phyloP scores from a whole-genome alignment of 371 early-diverging fungal genomes.

The Rhizopus microsporus region DNA sequence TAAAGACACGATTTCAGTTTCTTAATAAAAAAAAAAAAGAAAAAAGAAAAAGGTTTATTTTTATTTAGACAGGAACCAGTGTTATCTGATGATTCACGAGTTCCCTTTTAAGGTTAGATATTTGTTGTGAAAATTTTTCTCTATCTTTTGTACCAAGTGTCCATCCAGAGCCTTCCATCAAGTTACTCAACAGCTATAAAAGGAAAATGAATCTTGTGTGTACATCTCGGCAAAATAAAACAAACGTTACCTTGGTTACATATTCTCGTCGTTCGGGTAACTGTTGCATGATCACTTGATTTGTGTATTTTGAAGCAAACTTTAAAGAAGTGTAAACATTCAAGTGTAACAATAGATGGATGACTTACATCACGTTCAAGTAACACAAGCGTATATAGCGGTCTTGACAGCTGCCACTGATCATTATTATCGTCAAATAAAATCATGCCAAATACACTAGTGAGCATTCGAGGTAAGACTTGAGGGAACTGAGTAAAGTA shows the following conservation, averaged over 20 bases:
- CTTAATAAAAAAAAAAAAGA: slow-evolving; percentile 10
- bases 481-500: slow-evolving; percentile 53
- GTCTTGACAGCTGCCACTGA: slow-evolving; percentile 82
- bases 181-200: slow-evolving; percentile 41
- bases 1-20: slow-evolving; percentile 23
- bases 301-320: slow-evolving; percentile 68
- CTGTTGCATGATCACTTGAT: slow-evolving; percentile 68
- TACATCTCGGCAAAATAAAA: not conserved
- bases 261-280: slow-evolving; percentile 68
- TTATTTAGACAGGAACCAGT: slow-evolving; percentile 37
- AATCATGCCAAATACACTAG: slow-evolving; percentile 65
- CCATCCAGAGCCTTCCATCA: slow-evolving; percentile 71
- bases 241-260: slow-evolving; percentile 55
- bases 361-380: slow-evolving; percentile 66
- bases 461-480: slow-evolving; percentile 58
- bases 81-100: slow-evolving; percentile 47
- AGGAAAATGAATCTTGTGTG: slow-evolving; percentile 7
- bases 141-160: slow-evolving; percentile 65
- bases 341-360: not conserved
- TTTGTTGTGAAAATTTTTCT: slow-evolving; percentile 75
- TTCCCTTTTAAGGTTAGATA: slow-evolving; percentile 67
- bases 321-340: slow-evolving; percentile 21
- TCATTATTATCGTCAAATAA: slow-evolving; percentile 77
- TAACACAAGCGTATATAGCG: slow-evolving; percentile 75
- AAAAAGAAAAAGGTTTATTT: not conserved